Evolutionary conservation across 2,329 filamentous ascomycete genomes (phyloP), one percentile per base, ranked within the genome.

Genomic region (Verticillium nubilum): DNA sequence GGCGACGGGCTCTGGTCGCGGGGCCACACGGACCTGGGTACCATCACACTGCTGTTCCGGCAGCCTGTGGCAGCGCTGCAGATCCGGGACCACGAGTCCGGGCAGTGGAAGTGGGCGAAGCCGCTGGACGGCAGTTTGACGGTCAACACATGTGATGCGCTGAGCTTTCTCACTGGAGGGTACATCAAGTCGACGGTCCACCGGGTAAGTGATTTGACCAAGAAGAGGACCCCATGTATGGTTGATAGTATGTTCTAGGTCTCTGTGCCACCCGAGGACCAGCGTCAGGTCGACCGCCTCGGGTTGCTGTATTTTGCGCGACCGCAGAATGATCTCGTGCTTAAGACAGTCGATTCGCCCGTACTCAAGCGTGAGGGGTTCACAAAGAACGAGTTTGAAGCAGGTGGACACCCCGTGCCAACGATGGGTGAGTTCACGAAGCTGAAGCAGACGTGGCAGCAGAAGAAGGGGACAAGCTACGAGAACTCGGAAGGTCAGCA

Each of bases 41-140:
- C 79, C 0, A 72, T 85, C 0, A 85, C 83, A 0, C 70, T 86
- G 2, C 73, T 86, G 0, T 85, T 86, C 72, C 74, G 82, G 0
- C 83, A 86, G 61, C 83, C 83, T 0, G 78, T 86, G 1, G 80
- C 82, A 0, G 82, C 78, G 0, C 73, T 86, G 1, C 83, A 86
- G 63, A 81, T 86, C 53, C 67, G 65, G 26, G 77, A 80, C n/a
- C 74, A 75, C 15, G 70, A 74, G 0, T 72, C 76, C 0, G 74
- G 74, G 0, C 61, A 77, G 3, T 83, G 80, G 80, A 81, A 78
- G 54, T 82, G 74, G 70, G 78, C 80, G 1, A 73, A 73, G 17
- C 76, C 79, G 0, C 73, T 80, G 12, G 73, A 79, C 6, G 79
- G 77, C 0, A 81, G 77, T 1, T 74, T 83, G 13, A 81, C 79